A percentile compares a stretch with the other conserved stretches of the same genome.
Evolutionary conservation across 2,329 filamentous ascomycete species (phyloP).

Genomic region (Colletotrichum spaethianum): DNA sequence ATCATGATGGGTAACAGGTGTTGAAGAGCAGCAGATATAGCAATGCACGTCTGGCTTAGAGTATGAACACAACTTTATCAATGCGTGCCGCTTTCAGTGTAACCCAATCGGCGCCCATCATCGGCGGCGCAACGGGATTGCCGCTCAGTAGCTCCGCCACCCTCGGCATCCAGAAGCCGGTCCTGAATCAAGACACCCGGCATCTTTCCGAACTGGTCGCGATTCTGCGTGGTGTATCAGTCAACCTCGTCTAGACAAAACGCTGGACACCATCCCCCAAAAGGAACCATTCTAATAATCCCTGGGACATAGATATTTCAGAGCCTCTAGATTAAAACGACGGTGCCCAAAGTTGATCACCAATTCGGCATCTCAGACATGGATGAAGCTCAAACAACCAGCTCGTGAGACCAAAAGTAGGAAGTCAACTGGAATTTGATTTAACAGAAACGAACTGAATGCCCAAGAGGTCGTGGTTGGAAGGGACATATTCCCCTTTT

Average conservation of each 20-base stretch:
- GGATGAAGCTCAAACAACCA: not conserved
- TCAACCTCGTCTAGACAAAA: too few relatives aligned
- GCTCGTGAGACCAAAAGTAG: not conserved
- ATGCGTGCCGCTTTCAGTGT: not conserved
- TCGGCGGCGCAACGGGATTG: not conserved
- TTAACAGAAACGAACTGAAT: slow-evolving; percentile 13
- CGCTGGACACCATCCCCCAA: too few relatives aligned
- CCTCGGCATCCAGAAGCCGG: not conserved
- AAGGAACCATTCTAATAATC: too few relatives aligned
- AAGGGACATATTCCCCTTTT: slow-evolving; percentile 10
- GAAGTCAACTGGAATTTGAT: slow-evolving; percentile 1
- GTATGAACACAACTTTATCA: not conserved
- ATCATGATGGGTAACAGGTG: not conserved
- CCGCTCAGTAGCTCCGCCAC: not conserved
- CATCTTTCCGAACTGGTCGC: not conserved
- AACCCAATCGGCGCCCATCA: not conserved
- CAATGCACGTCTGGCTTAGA: too few relatives aligned
- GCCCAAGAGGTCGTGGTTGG: not conserved
- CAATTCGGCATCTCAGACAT: not conserved
- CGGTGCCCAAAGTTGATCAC: not conserved
- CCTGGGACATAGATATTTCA: not conserved
- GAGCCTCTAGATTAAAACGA: too few relatives aligned
- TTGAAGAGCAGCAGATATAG: not conserved
- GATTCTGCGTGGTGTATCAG: not conserved
- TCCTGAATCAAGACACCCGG: not conserved